Percentiles rank a stretch among this genome's conserved stretches.
Conservation (phyloP, 2,329 filamentous ascomycete species). For the Diaporthe amygdali region DNA sequence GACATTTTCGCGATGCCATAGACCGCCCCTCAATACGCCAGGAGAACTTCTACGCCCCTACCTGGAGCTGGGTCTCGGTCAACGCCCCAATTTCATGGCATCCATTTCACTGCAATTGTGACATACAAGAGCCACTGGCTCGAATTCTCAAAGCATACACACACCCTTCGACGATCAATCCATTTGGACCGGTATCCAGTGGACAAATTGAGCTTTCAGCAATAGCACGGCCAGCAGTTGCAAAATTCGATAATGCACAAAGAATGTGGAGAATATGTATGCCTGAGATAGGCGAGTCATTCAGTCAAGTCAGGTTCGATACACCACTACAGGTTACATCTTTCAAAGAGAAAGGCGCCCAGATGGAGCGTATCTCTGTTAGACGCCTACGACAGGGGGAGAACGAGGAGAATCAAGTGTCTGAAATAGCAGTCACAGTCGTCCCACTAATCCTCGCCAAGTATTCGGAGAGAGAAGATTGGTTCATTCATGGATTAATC, state of each 20-base stretch:
- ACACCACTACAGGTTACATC: background rate
- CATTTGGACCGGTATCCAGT: background rate
- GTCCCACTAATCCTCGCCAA: background rate
- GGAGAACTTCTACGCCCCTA: background rate
- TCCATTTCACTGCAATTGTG: rapidly evolving
- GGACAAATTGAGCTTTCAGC: background rate
- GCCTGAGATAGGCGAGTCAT: background rate
- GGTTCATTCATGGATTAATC: background rate
- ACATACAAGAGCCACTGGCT: background rate
- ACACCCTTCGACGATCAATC: background rate
- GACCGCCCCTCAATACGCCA: background rate
- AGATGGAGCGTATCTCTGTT: background rate
- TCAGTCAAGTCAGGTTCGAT: no score
- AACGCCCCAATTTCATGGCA: background rate
- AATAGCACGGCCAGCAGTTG: background rate
- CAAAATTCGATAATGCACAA: background rate
- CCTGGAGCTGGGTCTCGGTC: background rate
- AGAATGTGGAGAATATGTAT: rapidly evolving
- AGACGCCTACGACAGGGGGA: background rate
- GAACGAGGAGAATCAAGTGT: background rate
- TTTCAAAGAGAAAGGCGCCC: background rate
- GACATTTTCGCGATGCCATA: rapidly evolving
- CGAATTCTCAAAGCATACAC: background rate
- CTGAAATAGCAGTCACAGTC: background rate
- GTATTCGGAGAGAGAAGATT: background rate